Evolutionary conservation across 2,329 filamentous ascomycete species (phyloP), one percentile per base, ranked within the genome.

Genomic region (Penicillium sp.): DNA sequence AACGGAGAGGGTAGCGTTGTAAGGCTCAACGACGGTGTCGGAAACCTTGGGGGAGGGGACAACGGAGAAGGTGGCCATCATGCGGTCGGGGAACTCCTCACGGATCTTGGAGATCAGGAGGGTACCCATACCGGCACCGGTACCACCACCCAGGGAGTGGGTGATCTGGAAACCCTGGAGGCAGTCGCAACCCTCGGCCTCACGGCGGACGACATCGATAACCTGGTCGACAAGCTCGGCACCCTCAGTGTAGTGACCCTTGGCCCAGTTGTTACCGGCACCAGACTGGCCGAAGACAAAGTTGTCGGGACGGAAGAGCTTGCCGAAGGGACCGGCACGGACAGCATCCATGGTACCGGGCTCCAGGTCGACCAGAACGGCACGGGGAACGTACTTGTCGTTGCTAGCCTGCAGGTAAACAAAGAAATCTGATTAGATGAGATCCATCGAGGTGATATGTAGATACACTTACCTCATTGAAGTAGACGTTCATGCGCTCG

Each of bases 201-300:
- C 93, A 68, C 93, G 91, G 72, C 93, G 93, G 70, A 98, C 91
- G 60, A 98, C 93, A 72, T 97, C 93, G 64, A 98, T 84, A 63
- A 98, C 93, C 69, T 96, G 82, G 80, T 98, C 93, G 63, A 98
- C 93, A 57, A 97, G 84, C 80, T 98, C 93, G 63, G 93, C 93
- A 84, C 93, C 93, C 80, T 98, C 93, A 59, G 93, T 98, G 84
- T 98, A 98, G 75, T 98, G 93, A 78, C 93, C 93, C 86, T 97
- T 98, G 76, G 93, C 93, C 93, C 93, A 98, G 85, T 97, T 97
- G 89, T 98, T 98, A 78, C 93, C 93, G 74, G 93, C 93, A 82
- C 93, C 91, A 66, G 93, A 97, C 80, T 97, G 93, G 66, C 93
- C 93, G 75, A 97, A 97, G 71, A 97, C 89, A 77, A 97, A 97